Conservation (phyloP, 2,329 filamentous ascomycete genomes). For the Chrysoporthe cubensis region DNA sequence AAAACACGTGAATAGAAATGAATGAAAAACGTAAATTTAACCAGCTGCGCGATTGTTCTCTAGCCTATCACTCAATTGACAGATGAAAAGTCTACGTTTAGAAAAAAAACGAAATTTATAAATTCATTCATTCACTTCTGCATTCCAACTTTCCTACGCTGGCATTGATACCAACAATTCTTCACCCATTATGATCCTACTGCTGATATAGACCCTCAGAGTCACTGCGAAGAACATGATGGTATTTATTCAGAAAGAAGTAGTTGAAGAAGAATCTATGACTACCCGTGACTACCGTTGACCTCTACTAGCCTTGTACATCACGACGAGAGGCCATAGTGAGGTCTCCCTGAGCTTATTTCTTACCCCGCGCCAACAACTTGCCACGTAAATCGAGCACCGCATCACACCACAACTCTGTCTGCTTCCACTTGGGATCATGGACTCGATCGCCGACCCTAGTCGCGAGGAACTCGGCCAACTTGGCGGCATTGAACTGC, state of each 20-base stretch:
- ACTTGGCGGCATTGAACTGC: constrained; percentile 74
- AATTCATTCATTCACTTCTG: background rate
- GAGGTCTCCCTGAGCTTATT: constrained; percentile 37
- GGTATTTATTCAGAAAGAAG: too few relatives aligned
- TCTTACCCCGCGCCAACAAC: constrained; percentile 59
- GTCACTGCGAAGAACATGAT: background rate
- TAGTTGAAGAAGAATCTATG: background rate
- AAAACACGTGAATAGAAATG: background rate
- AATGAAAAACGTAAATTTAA: background rate
- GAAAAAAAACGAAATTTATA: background rate
- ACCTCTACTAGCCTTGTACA: background rate
- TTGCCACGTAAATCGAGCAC: constrained; percentile 59
- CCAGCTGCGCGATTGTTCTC: background rate
- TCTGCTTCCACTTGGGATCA: constrained; percentile 40
- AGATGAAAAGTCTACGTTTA: background rate
- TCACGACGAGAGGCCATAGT: background rate
- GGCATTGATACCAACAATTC: background rate
- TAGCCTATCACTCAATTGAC: background rate
- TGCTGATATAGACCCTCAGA: background rate
- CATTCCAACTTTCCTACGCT: background rate
- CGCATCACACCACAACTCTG: constrained; percentile 56
- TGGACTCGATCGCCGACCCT: constrained; percentile 50
- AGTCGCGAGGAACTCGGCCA: constrained; percentile 70
- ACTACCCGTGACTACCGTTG: background rate
- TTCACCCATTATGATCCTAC: background rate